These are phyloP conservation scores for Daldinia caldariorum DNA, from an alignment of 495 filamentous ascomycete genomes.

Conservation along the genomic window DNA sequence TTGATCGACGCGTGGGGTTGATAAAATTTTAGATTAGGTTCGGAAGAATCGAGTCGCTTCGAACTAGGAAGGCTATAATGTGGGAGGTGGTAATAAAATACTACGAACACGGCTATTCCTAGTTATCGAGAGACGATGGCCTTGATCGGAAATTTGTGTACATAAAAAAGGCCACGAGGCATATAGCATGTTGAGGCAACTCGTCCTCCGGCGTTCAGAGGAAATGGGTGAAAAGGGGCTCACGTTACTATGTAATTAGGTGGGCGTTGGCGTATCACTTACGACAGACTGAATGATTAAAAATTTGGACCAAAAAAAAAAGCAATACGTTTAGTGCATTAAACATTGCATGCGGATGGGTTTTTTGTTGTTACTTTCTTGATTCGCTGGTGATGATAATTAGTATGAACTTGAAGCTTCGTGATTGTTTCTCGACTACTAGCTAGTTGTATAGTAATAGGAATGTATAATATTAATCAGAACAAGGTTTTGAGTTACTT, in stretches of 20 bases:
- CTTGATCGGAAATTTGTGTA: slow-evolving; percentile 23
- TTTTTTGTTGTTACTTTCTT: not conserved
- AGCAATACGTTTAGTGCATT: slow-evolving; percentile 1
- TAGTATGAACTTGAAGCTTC: not conserved
- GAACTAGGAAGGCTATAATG: slow-evolving; percentile 8
- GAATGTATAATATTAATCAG: too few species aligned
- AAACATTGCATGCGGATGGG: slow-evolving; percentile 17
- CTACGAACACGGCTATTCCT: not conserved
- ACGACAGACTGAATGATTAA: slow-evolving; percentile 35
- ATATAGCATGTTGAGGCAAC: slow-evolving; percentile 41
- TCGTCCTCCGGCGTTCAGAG: slow-evolving; percentile 39
- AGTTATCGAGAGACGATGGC: not conserved
- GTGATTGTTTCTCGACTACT: not conserved
- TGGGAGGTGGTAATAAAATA: slow-evolving; percentile 21
- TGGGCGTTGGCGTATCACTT: slow-evolving; percentile 36
- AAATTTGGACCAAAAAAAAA: slow-evolving; percentile 22
- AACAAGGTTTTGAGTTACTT: too few species aligned
- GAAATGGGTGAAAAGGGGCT: slow-evolving; percentile 20
- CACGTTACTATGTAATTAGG: slow-evolving; percentile 17
- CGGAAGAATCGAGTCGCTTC: not conserved
- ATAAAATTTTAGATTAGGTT: not conserved
- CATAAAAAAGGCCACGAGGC: slow-evolving; percentile 23
- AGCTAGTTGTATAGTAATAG: too few species aligned
- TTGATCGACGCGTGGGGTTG: not conserved
- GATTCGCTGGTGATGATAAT: not conserved